Evolutionary conservation across 306 rosid species (phyloP), one percentile per base, ranked within the genome.

Genomic region (Abrus precatorius): DNA sequence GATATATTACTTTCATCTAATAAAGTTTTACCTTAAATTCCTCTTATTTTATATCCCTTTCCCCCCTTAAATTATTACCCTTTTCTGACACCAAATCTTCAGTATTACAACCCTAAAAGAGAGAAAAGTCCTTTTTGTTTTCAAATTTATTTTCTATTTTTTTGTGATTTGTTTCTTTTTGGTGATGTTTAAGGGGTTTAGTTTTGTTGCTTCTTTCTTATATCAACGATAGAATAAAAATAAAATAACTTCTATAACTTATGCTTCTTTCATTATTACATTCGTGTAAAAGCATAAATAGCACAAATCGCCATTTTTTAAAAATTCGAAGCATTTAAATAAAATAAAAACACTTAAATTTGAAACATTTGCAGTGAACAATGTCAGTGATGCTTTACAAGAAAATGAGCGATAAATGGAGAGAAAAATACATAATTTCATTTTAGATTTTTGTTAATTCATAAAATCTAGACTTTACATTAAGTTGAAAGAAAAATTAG

Each of bases 131-230:
- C 5, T 43, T 8, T 49, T 40, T 63, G 3, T 50, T 72, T 60
- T 71, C 20, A 60, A 49, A n/a, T 54, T 33, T 29, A 49, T 49
- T 77, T 82, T 74, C 13, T 32, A 32, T 8, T 6, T 13, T 4
- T 20, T 45, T 2, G 1, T 2, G 20, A 20, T 20, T 20, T 20
- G 20, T 20, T 20, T 0, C 20, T 20, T 20, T 20, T 20, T 20
- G 20, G 20, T 20, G 20, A 20, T 20, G 20, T 20, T 20, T 20
- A 20, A 20, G 20, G 12, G 8, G 30, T 67, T 76, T 54, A 10
- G 1, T 40, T 47, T 49, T 28, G 9, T 6, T 34, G 14, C 30
- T n/a, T 55, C 43, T 65, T 53, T 38, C 56, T 29, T 29, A 41
- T 0, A 33, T 61, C 40, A 65, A 52, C 12, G 41, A 7, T 4